Percentiles rank a stretch among this genome's conserved stretches.
Conservation (phyloP, 2,329 filamentous ascomycete species). For the Drechslerella dactyloides region DNA sequence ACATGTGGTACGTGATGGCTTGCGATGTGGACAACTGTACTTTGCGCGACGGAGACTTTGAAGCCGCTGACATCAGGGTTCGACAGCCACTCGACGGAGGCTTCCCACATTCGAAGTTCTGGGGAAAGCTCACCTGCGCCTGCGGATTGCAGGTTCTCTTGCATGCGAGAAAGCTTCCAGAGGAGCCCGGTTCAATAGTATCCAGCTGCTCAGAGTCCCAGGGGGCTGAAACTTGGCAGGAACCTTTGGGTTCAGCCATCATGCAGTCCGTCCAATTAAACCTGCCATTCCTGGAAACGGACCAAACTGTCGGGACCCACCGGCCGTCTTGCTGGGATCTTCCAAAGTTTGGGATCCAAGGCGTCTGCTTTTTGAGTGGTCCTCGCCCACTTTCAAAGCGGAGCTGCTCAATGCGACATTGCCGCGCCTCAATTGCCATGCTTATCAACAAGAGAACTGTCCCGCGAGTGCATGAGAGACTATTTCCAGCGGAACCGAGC, state of each 20-base stretch:
- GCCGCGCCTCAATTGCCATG: constrained; percentile 33
- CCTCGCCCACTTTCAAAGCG: constrained; percentile 16
- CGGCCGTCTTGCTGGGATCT: constrained; percentile 50
- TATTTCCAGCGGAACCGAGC: constrained; percentile 18
- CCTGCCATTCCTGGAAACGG: constrained; percentile 43
- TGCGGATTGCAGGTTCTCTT: not conserved
- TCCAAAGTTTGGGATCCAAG: constrained; percentile 41
- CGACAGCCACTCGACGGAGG: constrained; percentile 4
- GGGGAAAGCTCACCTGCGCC: constrained; percentile 21
- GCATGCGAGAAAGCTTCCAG: constrained; percentile 14
- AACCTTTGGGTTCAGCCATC: constrained; percentile 46
- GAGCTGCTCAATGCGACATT: constrained; percentile 15
- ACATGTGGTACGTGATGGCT: not conserved
- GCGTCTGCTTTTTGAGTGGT: constrained; percentile 26
- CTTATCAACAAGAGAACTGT: constrained; percentile 25
- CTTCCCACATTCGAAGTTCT: not conserved
- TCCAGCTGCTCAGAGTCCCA: constrained; percentile 32
- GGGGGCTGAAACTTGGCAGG: constrained; percentile 47
- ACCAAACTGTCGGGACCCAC: constrained; percentile 51
- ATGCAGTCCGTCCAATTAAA: constrained; percentile 50
- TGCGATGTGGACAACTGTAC: constrained; percentile 10
- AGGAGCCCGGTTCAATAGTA: constrained; percentile 10
- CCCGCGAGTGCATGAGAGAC: constrained; percentile 27
- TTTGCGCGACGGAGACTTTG: constrained; percentile 19
- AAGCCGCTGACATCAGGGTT: constrained; percentile 49